Base-by-base conservation (phyloP, 331 rosid genomes). In the Phaseolus coccineus region DNA sequence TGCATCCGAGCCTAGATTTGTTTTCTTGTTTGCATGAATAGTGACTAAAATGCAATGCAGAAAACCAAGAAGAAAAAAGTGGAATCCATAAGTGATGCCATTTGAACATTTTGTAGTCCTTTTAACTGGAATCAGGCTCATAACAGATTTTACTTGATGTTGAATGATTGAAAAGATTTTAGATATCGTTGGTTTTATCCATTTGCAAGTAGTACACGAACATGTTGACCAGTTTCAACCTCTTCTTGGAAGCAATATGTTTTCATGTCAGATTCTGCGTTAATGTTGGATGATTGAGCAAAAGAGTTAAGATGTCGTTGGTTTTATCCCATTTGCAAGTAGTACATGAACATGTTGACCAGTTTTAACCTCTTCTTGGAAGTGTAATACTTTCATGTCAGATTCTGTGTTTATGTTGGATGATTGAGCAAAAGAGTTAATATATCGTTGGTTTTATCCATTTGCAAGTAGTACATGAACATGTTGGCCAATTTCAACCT, bases 51-150 rank as follows among this genome's bases (percentile, higher is more conserved):
- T 16, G 72, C 80, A 66, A 10, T 28, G 27, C 27, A 15, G 48
- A 42, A 62, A 73, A 53, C 56, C 22, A 52, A 73, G 53, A 22
- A 11, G 66, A 10, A 39, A 65, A 19, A 55, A 53, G 22, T 11
- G 5, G 33, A 55, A 10, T 44, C 68, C 35, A n/a, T 78, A 35
- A 69, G n/a, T 42, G 35, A 2, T 58, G 52, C 64, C 42, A n/a
- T 50, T 50, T 59, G 56, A 79, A 44, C 71, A 69, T 56, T 76
- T 71, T 40, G 59, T 69, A 4, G 51, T 53, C 81, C 53, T 80
- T 58, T 14, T 55, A 46, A 53, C 6, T 55, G 22, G 33, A 71
- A 74, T 44, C 42, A 28, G 6, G 30, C 39, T 11, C 24, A 69
- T 28, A 52, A 47, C 35, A 70, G 19, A 63, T 39, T 83, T 78